Evolutionary conservation across 129 eudicot species (phyloP), one percentile per base, ranked within the genome.

Genomic region (Saussurea involucrata): DNA sequence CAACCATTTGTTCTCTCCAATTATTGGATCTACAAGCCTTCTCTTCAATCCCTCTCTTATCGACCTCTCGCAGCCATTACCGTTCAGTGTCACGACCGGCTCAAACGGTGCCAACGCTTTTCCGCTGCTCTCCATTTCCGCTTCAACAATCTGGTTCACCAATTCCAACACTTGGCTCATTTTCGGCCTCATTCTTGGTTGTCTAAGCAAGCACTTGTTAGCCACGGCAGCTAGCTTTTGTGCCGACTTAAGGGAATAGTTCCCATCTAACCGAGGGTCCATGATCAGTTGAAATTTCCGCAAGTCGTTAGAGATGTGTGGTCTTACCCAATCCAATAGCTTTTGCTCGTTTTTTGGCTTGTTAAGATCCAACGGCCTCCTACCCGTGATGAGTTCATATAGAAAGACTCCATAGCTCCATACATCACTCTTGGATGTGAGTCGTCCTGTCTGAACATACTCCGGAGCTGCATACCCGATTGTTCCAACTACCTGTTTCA

Each of bases 401-500:
- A 91, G 80, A 60, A 91, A 91, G n/a, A 91, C 83, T 5, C 97
- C 97, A 25, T 88, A 91, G 73, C 97, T 91, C 97, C 97, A 91
- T 11, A 91, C 94, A 15, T 91, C 97, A 66, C 92, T 86, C 69
- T 91, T 91, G 74, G 85, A 84, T 6, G 97, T 91, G 31, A 91
- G 88, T 20, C 90, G 92, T 21, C 97, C 97, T 10, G 97, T 91
- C 67, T 87, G 97, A 20, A 91, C 79, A 85, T 91, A 91, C 24
- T 91, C 97, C 4, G 97, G 97, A 20, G 97, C 97, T 66, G 97
- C 97, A 13, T 91, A 91, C 71, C 97, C 97, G 6, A 91, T 83
- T 1, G 97, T 91, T 68, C 97, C 97, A 61, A 91, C 97, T 8
- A 91, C 90, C 97, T 91, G 60, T 73, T 82, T 55, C 6, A 17